These are phyloP conservation scores for Theobroma grandiflorum DNA, from an alignment of 441 rosid genomes.

Conservation along the genomic window DNA sequence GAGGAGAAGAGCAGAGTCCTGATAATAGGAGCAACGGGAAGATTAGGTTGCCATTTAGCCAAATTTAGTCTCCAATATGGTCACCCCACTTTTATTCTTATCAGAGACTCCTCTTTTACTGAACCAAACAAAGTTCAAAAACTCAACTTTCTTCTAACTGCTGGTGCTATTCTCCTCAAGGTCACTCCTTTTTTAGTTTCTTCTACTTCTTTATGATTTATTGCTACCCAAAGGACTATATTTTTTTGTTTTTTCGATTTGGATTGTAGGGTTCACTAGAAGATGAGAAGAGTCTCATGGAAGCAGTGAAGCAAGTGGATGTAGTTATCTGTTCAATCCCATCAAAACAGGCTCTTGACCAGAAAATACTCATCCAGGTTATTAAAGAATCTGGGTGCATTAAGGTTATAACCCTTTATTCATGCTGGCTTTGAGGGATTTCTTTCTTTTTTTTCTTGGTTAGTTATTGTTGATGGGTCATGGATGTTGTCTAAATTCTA, in stretches of 20 bases:
- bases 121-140: slow-evolving; percentile 52
- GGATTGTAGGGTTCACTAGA: slow-evolving; percentile 66
- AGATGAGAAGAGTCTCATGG: slow-evolving; percentile 65
- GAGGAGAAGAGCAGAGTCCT: slow-evolving; percentile 63
- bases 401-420: slow-evolving; percentile 48
- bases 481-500: background rate
- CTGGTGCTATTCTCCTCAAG: slow-evolving; percentile 63
- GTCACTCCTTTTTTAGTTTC: slow-evolving; percentile 26
- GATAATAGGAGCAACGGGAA: slow-evolving; percentile 80
- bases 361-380: slow-evolving; percentile 64
- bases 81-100: slow-evolving; percentile 71
- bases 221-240: background rate
- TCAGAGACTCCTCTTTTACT: slow-evolving; percentile 54
- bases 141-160: slow-evolving; percentile 51
- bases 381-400: slow-evolving; percentile 65
- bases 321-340: slow-evolving; percentile 78
- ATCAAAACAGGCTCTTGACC: slow-evolving; percentile 65
- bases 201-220: background rate
- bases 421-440: background rate
- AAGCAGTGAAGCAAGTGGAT: slow-evolving; percentile 79
- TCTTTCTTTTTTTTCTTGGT: background rate
- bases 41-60: slow-evolving; percentile 67
- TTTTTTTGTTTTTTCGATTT: background rate
- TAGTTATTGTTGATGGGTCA: too few species aligned
- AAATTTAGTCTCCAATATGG: slow-evolving; percentile 51